Conservation (phyloP, 495 filamentous ascomycete species). For the Terfezia claveryi region DNA sequence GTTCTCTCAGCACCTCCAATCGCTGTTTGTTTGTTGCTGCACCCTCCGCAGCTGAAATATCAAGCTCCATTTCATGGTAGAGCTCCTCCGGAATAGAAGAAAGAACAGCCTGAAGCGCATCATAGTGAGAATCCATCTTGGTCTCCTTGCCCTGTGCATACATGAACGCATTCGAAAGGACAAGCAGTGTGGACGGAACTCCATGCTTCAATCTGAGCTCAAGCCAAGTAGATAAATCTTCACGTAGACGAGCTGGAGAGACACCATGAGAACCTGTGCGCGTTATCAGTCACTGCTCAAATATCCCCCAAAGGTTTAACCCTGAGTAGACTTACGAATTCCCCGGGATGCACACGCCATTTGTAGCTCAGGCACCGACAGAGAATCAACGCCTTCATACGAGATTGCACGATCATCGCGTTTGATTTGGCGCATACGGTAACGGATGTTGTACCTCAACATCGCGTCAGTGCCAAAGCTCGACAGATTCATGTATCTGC, state of each 20-base stretch:
- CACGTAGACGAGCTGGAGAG: slow-evolving; percentile 63
- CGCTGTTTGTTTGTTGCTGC: slow-evolving; percentile 97
- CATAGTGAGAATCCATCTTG: slow-evolving; percentile 75
- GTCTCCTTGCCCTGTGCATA: slow-evolving; percentile 70
- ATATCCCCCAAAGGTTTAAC: too few relatives aligned
- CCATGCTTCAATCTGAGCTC: slow-evolving; percentile 82
- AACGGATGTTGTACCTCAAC: slow-evolving; percentile 91
- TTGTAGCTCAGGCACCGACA: slow-evolving; percentile 85
- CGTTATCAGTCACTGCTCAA: too few relatives aligned
- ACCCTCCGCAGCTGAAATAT: slow-evolving; percentile 90
- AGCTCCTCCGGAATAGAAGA: slow-evolving; percentile 92
- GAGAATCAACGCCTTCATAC: slow-evolving; percentile 79
- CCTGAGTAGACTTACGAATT: slow-evolving; percentile 30
- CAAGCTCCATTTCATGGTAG: slow-evolving; percentile 97
- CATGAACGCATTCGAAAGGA: slow-evolving; percentile 92
- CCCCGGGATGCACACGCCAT: slow-evolving; percentile 75
- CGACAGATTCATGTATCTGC: slow-evolving; percentile 94
- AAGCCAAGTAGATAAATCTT: slow-evolving; percentile 86
- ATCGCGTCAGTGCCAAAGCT: slow-evolving; percentile 91
- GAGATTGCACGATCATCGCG: slow-evolving; percentile 85
- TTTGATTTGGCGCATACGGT: slow-evolving; percentile 98
- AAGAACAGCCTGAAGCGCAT: slow-evolving; percentile 75
- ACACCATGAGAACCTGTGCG: slow-evolving; percentile 46
- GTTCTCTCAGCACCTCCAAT: slow-evolving; percentile 96
- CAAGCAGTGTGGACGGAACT: slow-evolving; percentile 81